These are phyloP conservation scores for Cyanidium caldarium DNA, from an alignment of 23 red algal species.

Conservation along the genomic window DNA sequence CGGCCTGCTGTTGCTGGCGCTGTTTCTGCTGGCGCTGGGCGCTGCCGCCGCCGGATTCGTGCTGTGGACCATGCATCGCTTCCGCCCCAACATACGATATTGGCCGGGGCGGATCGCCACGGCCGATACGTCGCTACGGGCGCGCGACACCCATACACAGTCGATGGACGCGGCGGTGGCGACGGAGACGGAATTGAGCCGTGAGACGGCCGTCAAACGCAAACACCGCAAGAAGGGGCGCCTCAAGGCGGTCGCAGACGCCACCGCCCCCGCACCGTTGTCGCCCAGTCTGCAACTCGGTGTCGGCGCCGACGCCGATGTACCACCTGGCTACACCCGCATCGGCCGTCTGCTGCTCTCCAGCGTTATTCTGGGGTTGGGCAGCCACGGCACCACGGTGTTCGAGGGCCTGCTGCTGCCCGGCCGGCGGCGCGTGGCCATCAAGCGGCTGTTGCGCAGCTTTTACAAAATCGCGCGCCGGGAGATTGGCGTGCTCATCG, in stretches of 20 bases:
- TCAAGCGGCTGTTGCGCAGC: constrained; percentile 69
- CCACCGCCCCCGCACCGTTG: too few relatives aligned
- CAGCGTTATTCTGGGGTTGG: constrained; percentile 44
- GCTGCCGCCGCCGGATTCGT: background rate
- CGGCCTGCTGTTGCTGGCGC: background rate
- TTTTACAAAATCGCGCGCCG: constrained; percentile 72
- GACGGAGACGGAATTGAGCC: too few relatives aligned
- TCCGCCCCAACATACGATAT: too few relatives aligned
- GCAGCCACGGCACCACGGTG: constrained; percentile 78
- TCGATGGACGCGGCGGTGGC: too few relatives aligned
- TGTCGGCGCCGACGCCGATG: background rate
- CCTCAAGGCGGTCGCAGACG: too few relatives aligned
- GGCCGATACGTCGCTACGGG: too few relatives aligned
- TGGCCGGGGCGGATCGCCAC: too few relatives aligned
- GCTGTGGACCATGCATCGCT: background rate
- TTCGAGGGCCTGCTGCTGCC: constrained; percentile 74
- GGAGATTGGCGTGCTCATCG: constrained; percentile 83
- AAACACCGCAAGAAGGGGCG: too few relatives aligned
- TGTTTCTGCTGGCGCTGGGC: background rate
- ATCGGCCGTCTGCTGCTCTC: constrained; percentile 56
- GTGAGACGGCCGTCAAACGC: too few relatives aligned
- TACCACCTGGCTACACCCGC: background rate
- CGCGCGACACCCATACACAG: too few relatives aligned
- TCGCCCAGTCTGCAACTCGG: background rate
- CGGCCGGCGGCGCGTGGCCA: constrained; percentile 57